These are phyloP conservation scores for Backusella australiensis DNA, from an alignment of 192 early-diverging fungal genomes.

Conservation along the genomic window DNA sequence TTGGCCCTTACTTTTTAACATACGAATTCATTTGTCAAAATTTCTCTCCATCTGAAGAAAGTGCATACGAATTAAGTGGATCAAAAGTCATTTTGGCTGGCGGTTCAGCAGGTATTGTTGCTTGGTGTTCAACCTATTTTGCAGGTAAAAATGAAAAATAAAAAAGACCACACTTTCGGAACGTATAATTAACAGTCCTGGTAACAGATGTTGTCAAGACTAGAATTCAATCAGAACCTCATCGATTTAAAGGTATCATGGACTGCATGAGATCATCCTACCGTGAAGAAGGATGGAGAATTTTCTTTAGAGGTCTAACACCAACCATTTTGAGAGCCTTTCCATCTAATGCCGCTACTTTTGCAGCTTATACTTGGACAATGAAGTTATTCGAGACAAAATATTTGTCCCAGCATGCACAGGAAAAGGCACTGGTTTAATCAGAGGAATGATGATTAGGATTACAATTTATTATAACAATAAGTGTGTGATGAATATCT, in stretches of 20 bases:
- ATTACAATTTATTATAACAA: background rate
- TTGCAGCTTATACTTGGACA: slow-evolving; percentile 54
- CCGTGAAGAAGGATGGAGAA: slow-evolving; percentile 49
- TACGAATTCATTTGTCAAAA: slow-evolving; percentile 48
- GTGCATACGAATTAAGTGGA: slow-evolving; percentile 39
- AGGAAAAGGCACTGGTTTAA: background rate
- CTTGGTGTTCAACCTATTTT: slow-evolving; percentile 56
- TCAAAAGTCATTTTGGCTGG: slow-evolving; percentile 49
- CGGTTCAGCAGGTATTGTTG: slow-evolving; percentile 54
- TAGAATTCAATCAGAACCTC: slow-evolving; percentile 51
- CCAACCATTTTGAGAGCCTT: slow-evolving; percentile 58
- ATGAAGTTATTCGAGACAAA: slow-evolving; percentile 32
- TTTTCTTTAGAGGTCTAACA: slow-evolving; percentile 55
- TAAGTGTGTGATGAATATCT: background rate
- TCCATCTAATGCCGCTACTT: slow-evolving; percentile 59
- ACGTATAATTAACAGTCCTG: background rate
- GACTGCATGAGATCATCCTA: slow-evolving; percentile 47
- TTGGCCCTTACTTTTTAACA: slow-evolving; percentile 56
- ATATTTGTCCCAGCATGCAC: background rate
- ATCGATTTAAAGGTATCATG: slow-evolving; percentile 43
- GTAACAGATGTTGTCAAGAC: slow-evolving; percentile 57
- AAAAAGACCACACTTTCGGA: background rate
- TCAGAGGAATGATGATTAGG: background rate
- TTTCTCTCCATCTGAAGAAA: slow-evolving; percentile 19
- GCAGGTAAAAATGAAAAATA: slow-evolving; percentile 39